Evolutionary conservation across 2,329 filamentous ascomycete species (phyloP).

Genomic region (Elsinoe necatrix): DNA sequence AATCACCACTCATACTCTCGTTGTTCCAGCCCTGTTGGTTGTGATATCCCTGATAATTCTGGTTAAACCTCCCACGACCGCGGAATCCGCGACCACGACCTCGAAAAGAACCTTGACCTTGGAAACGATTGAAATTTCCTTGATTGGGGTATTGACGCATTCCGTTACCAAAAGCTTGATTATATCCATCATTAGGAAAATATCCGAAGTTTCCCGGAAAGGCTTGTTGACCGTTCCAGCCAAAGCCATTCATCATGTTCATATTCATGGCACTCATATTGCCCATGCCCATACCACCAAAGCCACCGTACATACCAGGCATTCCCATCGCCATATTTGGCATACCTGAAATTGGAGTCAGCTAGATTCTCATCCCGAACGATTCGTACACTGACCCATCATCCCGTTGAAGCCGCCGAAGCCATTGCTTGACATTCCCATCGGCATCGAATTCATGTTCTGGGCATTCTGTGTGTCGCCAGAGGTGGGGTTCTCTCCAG

Average conservation of each 20-base stretch:
- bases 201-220: slow-evolving; percentile 61
- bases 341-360: slow-evolving; percentile 51
- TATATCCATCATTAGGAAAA: slow-evolving; percentile 46
- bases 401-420: slow-evolving; percentile 75
- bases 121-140: slow-evolving; percentile 65
- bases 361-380: neutral
- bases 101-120: slow-evolving; percentile 52
- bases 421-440: slow-evolving; percentile 41
- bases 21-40: slow-evolving; percentile 11
- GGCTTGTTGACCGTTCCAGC: slow-evolving; percentile 65
- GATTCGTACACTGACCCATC: slow-evolving; percentile 63
- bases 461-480: slow-evolving; percentile 30
- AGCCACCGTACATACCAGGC: slow-evolving; percentile 70
- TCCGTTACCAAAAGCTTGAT: slow-evolving; percentile 38
- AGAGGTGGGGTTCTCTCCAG: slow-evolving; percentile 2
- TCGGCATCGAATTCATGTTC: slow-evolving; percentile 65
- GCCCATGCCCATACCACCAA: slow-evolving; percentile 65
- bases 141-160: slow-evolving; percentile 50
- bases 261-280: slow-evolving; percentile 53
- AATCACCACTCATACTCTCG: neutral
- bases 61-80: slow-evolving; percentile 23
- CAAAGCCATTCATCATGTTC: slow-evolving; percentile 59
- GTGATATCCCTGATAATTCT: slow-evolving; percentile 16
- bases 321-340: slow-evolving; percentile 78
- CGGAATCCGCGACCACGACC: slow-evolving; percentile 34